A percentile compares a stretch with the other conserved stretches of the same genome.
phyloP scores from a whole-genome alignment of 2,329 filamentous ascomycete genomes.

The Septoria petroselini region DNA sequence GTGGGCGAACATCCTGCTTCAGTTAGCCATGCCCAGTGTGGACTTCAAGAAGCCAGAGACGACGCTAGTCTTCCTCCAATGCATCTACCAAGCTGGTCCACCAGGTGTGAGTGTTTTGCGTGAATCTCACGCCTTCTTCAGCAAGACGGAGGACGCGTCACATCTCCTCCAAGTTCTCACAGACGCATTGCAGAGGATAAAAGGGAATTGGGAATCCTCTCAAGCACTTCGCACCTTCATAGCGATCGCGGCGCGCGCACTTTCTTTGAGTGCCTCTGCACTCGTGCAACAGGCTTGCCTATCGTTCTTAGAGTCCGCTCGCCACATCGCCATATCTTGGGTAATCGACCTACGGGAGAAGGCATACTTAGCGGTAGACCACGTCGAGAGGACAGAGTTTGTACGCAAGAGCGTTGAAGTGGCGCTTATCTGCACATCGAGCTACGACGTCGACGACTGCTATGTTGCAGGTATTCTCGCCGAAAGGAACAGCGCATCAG shows the following conservation, averaged over 20 bases:
- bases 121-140: constrained; percentile 50
- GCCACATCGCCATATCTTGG: constrained; percentile 52
- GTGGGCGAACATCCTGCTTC: constrained; percentile 50
- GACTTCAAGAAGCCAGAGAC: constrained; percentile 59
- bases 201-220: constrained; percentile 33
- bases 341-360: constrained; percentile 48
- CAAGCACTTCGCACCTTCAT: constrained; percentile 27
- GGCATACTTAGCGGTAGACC: constrained; percentile 41
- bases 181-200: constrained; percentile 22
- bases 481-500: constrained; percentile 19
- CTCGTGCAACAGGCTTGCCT: constrained; percentile 9
- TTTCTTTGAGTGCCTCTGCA: constrained; percentile 21
- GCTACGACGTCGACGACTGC: constrained; percentile 39
- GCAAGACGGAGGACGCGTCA: constrained; percentile 38
- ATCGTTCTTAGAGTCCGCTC: constrained; percentile 41
- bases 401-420: constrained; percentile 49
- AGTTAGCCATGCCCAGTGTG: constrained; percentile 54
- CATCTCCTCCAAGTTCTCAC: constrained; percentile 18
- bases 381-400: constrained; percentile 31
- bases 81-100: constrained; percentile 55
- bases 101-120: constrained; percentile 39
- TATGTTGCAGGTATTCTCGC: constrained; percentile 17
- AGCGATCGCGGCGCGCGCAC: constrained; percentile 25
- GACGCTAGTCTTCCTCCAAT: constrained; percentile 49
- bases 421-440: constrained; percentile 55